Evolutionary conservation across 2,329 filamentous ascomycete genomes (phyloP).

Genomic region (Diaporthe citri): DNA sequence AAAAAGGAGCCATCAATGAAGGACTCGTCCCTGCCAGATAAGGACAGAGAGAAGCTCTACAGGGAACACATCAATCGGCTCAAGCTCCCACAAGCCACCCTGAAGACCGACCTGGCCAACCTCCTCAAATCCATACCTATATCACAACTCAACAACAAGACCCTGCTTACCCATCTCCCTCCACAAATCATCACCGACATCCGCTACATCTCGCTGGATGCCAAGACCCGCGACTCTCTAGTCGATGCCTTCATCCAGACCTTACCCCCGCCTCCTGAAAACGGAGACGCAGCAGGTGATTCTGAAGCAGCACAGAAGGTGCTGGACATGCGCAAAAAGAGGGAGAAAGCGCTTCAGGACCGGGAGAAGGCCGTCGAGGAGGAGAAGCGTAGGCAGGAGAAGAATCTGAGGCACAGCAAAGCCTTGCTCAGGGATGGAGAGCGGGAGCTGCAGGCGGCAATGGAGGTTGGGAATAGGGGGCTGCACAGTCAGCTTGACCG

Average conservation of each 20-base stretch:
- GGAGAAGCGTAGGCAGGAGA: constrained; percentile 71
- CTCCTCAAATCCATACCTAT: constrained; percentile 74
- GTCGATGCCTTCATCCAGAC: constrained; percentile 76
- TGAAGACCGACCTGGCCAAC: constrained; percentile 77
- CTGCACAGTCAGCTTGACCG: constrained; percentile 69
- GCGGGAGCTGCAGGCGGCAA: constrained; percentile 75
- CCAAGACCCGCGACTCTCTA: constrained; percentile 71
- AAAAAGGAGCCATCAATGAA: constrained; percentile 86
- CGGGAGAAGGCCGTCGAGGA: constrained; percentile 73
- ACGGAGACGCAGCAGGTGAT: constrained; percentile 55
- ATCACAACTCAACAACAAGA: constrained; percentile 70
- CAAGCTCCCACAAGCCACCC: constrained; percentile 73
- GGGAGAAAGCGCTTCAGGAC: constrained; percentile 77
- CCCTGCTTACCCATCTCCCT: constrained; percentile 70
- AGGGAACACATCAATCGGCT: constrained; percentile 78
- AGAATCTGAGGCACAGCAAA: constrained; percentile 71
- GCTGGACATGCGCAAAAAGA: constrained; percentile 64
- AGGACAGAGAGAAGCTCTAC: constrained; percentile 84
- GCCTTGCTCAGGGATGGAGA: constrained; percentile 75
- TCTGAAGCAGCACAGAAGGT: constrained; percentile 64
- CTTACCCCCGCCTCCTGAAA: constrained; percentile 69
- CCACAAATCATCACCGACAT: constrained; percentile 73
- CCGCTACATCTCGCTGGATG: constrained; percentile 76
- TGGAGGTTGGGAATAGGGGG: constrained; percentile 76
- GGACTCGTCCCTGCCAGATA: constrained; percentile 77